phyloP scores from a whole-genome alignment of 257 asterid species.

The Plectranthus barbatus region DNA sequence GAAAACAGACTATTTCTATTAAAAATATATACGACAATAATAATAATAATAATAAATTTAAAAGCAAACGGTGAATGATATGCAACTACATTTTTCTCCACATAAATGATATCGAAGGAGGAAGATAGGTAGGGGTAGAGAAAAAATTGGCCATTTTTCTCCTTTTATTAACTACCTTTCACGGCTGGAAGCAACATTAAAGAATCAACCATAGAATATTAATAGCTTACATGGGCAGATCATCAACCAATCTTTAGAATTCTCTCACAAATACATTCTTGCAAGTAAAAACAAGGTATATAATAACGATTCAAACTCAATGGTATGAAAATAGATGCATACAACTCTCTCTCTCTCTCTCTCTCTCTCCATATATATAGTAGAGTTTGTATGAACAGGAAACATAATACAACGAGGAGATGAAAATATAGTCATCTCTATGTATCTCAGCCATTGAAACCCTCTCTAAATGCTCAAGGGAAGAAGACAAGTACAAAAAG shows the following conservation, averaged over 20 bases:
- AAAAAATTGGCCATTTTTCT: slow-evolving; percentile 1
- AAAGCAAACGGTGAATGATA: background rate
- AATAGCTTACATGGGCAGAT: background rate
- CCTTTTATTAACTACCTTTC: background rate
- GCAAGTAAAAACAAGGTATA: too few relatives aligned
- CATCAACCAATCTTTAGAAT: background rate
- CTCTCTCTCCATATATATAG: background rate
- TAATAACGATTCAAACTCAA: too few relatives aligned
- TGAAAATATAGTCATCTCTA: background rate
- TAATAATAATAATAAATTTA: too few relatives aligned
- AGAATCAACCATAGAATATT: background rate
- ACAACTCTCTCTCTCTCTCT: background rate
- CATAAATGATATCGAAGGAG: background rate
- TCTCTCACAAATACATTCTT: background rate
- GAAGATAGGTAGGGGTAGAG: slow-evolving; percentile 9
- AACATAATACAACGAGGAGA: background rate
- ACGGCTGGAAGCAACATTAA: background rate
- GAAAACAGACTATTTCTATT: background rate
- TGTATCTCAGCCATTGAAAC: slow-evolving; percentile 4
- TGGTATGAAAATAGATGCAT: background rate
- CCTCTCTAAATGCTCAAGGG: slow-evolving; percentile 9
- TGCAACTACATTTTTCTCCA: slow-evolving; percentile 5
- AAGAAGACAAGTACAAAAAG: slow-evolving; percentile 20
- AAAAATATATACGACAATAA: too few relatives aligned
- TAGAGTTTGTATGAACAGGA: background rate